Conservation (phyloP, 352 stramenopile species). For the Globisporangium perplexum region DNA sequence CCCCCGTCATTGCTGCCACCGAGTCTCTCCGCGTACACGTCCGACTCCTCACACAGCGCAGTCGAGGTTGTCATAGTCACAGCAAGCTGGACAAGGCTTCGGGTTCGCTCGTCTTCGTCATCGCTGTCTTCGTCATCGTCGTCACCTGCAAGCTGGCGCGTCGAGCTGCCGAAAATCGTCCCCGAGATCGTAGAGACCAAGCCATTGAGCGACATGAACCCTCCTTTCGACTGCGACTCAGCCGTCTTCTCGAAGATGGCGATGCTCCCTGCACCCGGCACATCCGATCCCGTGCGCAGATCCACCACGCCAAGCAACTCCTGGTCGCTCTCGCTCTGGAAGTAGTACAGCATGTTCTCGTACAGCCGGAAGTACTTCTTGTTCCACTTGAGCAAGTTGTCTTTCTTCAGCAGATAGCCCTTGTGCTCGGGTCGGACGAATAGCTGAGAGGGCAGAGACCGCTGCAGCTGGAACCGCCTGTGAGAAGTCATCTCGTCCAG, state of each 20-base stretch:
- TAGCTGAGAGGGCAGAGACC: slow-evolving; percentile 73
- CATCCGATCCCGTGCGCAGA: slow-evolving; percentile 54
- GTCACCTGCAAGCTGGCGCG: slow-evolving; percentile 38
- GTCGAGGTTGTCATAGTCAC: slow-evolving; percentile 71
- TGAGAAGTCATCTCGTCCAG: slow-evolving; percentile 83
- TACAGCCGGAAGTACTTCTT: slow-evolving; percentile 87
- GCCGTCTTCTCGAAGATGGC: slow-evolving; percentile 79
- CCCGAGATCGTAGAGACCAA: slow-evolving; percentile 78
- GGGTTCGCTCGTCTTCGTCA: slow-evolving; percentile 41
- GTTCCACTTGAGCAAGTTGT: slow-evolving; percentile 88
- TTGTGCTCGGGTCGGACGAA: slow-evolving; percentile 78
- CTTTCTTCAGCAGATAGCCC: slow-evolving; percentile 80
- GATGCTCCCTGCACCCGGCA: slow-evolving; percentile 66
- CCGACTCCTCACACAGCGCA: slow-evolving; percentile 51
- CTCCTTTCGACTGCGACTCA: slow-evolving; percentile 39
- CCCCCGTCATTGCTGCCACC: slow-evolving; percentile 32
- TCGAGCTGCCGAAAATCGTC: slow-evolving; percentile 63
- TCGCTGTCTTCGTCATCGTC: slow-evolving; percentile 28
- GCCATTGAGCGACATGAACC: slow-evolving; percentile 78
- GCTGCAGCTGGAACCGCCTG: slow-evolving; percentile 72
- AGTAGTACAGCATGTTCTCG: slow-evolving; percentile 88
- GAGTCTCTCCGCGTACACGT: slow-evolving; percentile 30
- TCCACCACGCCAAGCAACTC: slow-evolving; percentile 83
- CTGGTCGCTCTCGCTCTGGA: slow-evolving; percentile 78
- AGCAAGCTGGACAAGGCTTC: slow-evolving; percentile 55